These are phyloP conservation scores for Fusarium verticillioides DNA, from an alignment of 2,329 filamentous ascomycete species.

Conservation along the genomic window DNA sequence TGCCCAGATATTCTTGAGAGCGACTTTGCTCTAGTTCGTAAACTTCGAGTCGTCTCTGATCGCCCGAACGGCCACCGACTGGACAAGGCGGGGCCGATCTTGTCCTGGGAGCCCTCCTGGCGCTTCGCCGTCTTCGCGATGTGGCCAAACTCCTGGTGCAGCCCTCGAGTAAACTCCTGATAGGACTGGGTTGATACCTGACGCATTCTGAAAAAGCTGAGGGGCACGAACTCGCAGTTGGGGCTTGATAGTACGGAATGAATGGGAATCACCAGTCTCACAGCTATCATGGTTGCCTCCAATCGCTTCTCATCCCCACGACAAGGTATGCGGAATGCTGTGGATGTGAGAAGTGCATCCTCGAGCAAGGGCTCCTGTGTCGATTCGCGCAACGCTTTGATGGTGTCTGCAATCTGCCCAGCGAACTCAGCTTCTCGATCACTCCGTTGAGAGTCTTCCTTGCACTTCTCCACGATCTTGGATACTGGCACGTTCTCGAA, in stretches of 20 bases:
- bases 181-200: constrained; percentile 71
- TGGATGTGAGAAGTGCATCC: constrained; percentile 58
- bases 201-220: constrained; percentile 73
- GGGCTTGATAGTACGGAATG: constrained; percentile 63
- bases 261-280: constrained; percentile 71
- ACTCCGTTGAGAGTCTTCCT: constrained; percentile 48
- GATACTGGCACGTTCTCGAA: constrained; percentile 58
- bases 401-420: constrained; percentile 55
- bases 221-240: constrained; percentile 68
- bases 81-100: constrained; percentile 2
- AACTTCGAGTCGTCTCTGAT: constrained; percentile 6
- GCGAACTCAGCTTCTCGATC: constrained; percentile 58
- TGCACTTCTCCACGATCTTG: constrained; percentile 47
- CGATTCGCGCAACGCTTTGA: constrained; percentile 54
- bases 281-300: constrained; percentile 58
- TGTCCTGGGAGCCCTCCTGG: constrained; percentile 7
- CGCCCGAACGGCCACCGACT: constrained; percentile 30
- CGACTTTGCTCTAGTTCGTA: constrained; percentile 9
- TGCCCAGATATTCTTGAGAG: constrained; percentile 7
- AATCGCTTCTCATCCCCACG: constrained; percentile 28
- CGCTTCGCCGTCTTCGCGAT: constrained; percentile 50
- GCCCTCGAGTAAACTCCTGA: constrained; percentile 67
- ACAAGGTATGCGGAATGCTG: constrained; percentile 57
- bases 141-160: constrained; percentile 70
- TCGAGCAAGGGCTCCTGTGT: constrained; percentile 59